Percentiles rank a stretch among this genome's conserved stretches.
Conservation (phyloP, 768 basidiomycete genomes). For the Suillus subalutaceus region DNA sequence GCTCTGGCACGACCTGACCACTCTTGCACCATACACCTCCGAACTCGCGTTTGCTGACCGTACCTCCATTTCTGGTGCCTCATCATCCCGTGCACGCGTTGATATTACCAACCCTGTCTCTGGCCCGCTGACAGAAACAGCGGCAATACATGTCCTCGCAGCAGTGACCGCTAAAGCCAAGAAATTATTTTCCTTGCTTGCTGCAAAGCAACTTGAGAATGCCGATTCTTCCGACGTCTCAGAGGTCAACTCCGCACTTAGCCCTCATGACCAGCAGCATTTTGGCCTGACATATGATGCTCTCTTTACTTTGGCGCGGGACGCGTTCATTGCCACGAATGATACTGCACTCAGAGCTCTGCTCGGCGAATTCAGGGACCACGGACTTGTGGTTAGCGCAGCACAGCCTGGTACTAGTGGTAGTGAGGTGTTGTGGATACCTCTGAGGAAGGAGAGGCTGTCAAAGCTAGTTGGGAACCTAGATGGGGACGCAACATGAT, state of each 20-base stretch:
- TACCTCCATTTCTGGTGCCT: conserved; percentile 59
- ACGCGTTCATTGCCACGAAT: conserved; percentile 87
- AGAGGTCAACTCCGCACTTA: conserved; percentile 17
- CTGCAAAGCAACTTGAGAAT: conserved; percentile 64
- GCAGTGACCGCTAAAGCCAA: conserved; percentile 88
- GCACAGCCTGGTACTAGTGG: conserved; percentile 47
- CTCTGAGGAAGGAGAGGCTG: conserved; percentile 77
- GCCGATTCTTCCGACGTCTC: conserved; percentile 31
- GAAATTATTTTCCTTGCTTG: conserved; percentile 77
- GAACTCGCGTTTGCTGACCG: conserved; percentile 73
- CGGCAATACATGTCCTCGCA: conserved; percentile 79
- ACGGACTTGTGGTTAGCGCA: conserved; percentile 70
- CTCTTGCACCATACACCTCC: conserved; percentile 77
- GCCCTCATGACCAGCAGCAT: conserved; percentile 44
- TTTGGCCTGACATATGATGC: conserved; percentile 65
- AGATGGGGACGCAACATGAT: conserved; percentile 15
- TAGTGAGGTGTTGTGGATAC: conserved; percentile 82
- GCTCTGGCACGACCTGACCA: conserved; percentile 91
- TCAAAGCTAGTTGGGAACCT: conserved; percentile 43
- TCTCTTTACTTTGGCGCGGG: conserved; percentile 73
- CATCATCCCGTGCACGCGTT: conserved; percentile 34
- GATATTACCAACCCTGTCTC: conserved; percentile 35
- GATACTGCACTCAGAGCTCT: conserved; percentile 83
- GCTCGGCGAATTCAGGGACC: conserved; percentile 90
- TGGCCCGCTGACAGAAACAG: conserved; percentile 68